phyloP scores from a whole-genome alignment of 2,329 filamentous ascomycete genomes.

The Talaromyces sp. region DNA sequence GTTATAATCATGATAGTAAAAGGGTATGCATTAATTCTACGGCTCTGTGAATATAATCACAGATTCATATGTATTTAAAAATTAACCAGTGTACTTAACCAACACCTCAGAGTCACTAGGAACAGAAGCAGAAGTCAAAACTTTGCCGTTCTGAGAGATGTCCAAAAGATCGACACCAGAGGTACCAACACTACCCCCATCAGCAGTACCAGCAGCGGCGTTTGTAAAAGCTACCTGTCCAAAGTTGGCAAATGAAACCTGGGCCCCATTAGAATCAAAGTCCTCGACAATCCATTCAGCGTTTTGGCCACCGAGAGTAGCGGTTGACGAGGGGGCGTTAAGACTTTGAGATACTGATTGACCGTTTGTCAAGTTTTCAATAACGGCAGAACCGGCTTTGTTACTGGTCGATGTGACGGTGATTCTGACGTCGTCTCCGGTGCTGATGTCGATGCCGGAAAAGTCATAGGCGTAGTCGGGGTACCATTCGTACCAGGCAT shows the following conservation, averaged over 20 bases:
- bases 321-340: conserved; percentile 34
- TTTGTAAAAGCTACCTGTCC: conserved; percentile 42
- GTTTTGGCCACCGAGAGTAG: conserved; percentile 53
- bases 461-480: conserved; percentile 57
- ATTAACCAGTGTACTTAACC: conserved; percentile 24
- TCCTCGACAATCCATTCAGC: conserved; percentile 65
- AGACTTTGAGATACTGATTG: conserved; percentile 53
- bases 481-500: conserved; percentile 63
- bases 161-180: conserved; percentile 45
- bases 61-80: not conserved
- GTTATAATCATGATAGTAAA: no score
- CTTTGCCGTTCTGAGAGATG: conserved; percentile 43
- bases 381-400: conserved; percentile 44
- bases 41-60: not conserved
- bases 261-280: conserved; percentile 38
- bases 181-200: conserved; percentile 27
- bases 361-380: conserved; percentile 54
- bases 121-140: conserved; percentile 31
- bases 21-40: no score
- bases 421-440: conserved; percentile 46
- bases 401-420: conserved; percentile 42
- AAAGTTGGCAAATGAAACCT: conserved; percentile 50
- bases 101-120: conserved; percentile 27
- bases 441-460: conserved; percentile 42
- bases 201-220: conserved; percentile 26